phyloP scores from a whole-genome alignment of 2,329 filamentous ascomycete genomes.

The Hirsutella thompsonii region DNA sequence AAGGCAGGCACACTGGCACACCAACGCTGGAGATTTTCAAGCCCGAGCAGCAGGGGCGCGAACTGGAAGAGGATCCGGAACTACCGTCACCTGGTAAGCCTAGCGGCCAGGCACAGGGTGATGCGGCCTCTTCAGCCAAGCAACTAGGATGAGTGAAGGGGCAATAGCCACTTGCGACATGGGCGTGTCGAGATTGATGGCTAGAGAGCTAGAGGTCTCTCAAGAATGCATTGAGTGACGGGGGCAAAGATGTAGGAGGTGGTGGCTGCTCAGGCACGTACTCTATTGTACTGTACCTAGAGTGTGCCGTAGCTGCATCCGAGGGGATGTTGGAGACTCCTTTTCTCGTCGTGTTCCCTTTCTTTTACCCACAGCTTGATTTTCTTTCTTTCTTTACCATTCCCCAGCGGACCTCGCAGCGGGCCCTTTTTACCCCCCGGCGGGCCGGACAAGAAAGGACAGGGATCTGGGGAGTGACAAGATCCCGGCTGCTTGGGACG shows the following conservation, averaged over 20 bases:
- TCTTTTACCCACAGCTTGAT: background rate
- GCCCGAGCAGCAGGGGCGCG: too few relatives aligned
- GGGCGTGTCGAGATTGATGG: background rate
- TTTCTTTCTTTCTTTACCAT: conserved; percentile 1
- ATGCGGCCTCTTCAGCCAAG: too few relatives aligned
- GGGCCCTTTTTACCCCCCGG: conserved; percentile 2
- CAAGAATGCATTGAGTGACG: too few relatives aligned
- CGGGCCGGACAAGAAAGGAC: background rate
- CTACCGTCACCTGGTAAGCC: too few relatives aligned
- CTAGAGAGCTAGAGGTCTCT: background rate
- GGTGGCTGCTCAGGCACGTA: too few relatives aligned
- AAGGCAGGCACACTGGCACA: too few relatives aligned
- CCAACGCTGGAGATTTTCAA: too few relatives aligned
- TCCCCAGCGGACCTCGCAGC: conserved; percentile 2
- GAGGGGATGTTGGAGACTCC: background rate
- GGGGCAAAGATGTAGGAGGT: too few relatives aligned
- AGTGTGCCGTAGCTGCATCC: background rate
- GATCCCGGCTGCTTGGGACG: conserved; percentile 5
- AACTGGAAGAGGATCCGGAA: too few relatives aligned
- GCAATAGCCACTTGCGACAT: background rate
- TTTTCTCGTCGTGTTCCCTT: background rate
- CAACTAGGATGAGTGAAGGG: too few relatives aligned
- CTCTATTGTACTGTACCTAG: background rate
- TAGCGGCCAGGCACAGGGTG: too few relatives aligned
- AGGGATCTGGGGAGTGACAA: conserved; percentile 3